Base-by-base conservation (phyloP, 371 early-diverging fungal genomes). In the Gilbertella persicaria region DNA sequence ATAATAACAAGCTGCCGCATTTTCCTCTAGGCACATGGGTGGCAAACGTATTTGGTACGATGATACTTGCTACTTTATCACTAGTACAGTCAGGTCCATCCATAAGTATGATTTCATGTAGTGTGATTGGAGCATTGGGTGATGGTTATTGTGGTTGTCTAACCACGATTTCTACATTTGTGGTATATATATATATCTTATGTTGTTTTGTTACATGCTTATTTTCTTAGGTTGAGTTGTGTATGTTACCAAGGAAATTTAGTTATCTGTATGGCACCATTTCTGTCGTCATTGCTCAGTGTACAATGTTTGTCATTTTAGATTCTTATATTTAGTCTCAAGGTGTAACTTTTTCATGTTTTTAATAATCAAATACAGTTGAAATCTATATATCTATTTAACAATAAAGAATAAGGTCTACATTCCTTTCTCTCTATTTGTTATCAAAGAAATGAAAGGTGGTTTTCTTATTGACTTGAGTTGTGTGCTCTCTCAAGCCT, bases 71-170 rank as follows among this genome's bases (percentile, higher is more conserved):
- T 2, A 56, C 70, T 6, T 33, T 85, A 0, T 57, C 79, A n/a
- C 51, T 84, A 9, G 25, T 82, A 20, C 68, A 78, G 50, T 55
- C 75, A 33, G 44, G 69, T 24, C 43, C 36, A 26, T 19, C 16
- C 14, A 4, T 50, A 0, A 40, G 58, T 30, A 13, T 46, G 16
- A 50, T 65, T 41, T 52, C 72, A 19, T 89, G 90, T 59, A 53
- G 76, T 29, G 69, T 83, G 0, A 33, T 85, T 10, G 62, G 63
- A 14, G 86, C 74, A 1, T 53, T 90, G 24, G 69, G 76, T 4
- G 83, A 84, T 56, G 90, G 90, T 0, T 82, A 84, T 38, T 89
- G 89, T 63, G 90, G 87, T 12, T 88, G 90, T 45, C 52, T 91
- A 42, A 86, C 89, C 0, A 91, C 91, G 0, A 69, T 91, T 19